Evolutionary conservation across 352 stramenopile genomes (phyloP).

Genomic region (Phytophthora pluvialis): DNA sequence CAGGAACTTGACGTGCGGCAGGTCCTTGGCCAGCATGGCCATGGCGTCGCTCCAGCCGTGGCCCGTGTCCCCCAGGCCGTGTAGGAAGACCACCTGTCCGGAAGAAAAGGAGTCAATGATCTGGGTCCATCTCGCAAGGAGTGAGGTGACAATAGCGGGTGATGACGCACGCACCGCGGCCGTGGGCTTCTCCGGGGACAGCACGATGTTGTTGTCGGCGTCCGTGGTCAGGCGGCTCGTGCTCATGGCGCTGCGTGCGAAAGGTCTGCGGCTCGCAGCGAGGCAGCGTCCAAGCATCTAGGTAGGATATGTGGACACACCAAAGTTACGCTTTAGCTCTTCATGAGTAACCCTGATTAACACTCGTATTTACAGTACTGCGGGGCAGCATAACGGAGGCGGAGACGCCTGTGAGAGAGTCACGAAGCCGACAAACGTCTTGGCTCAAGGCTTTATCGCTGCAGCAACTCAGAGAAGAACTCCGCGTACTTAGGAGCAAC

Average conservation of each 20-base stretch:
- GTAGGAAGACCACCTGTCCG: conserved; percentile 73
- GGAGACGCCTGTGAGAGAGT: no score
- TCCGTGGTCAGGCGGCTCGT: conserved; percentile 38
- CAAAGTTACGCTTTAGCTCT: no score
- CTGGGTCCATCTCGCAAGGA: background rate
- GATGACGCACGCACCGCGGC: conserved; percentile 24
- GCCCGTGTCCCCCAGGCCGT: conserved; percentile 93
- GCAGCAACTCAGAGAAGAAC: no score
- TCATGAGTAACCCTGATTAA: background rate
- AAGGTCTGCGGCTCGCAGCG: conserved; percentile 3
- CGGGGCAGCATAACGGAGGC: no score
- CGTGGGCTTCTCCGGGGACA: conserved; percentile 42
- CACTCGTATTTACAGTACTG: background rate
- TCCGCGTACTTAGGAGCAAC: no score
- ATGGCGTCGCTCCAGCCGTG: conserved; percentile 87
- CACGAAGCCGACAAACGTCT: no score
- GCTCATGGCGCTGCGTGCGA: conserved; percentile 24
- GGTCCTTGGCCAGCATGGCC: conserved; percentile 49
- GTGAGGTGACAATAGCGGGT: background rate
- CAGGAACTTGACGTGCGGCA: conserved; percentile 82
- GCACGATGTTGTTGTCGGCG: conserved; percentile 43
- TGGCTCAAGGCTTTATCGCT: no score
- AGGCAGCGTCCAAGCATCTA: conserved; percentile 24
- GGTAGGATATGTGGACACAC: background rate
- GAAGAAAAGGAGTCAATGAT: background rate